Evolutionary conservation across 2,329 filamentous ascomycete species (phyloP), one percentile per base, ranked within the genome.

Genomic region (Fusarium sp.): DNA sequence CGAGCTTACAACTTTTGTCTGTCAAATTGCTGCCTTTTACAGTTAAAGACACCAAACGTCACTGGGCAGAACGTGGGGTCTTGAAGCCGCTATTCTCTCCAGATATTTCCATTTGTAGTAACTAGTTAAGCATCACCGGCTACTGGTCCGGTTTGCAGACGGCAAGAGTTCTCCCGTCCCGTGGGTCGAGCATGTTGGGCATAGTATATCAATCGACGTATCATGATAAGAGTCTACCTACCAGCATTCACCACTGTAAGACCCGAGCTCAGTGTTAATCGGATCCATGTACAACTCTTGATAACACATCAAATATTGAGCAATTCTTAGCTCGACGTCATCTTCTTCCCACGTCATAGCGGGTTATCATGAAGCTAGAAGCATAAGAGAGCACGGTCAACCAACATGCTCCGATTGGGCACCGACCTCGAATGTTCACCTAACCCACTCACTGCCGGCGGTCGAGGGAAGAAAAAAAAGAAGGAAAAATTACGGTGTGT

Each of bases 71-170:
- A 71, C 66, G 64, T 65, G 64, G 64, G 69, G 62, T 68, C 62
- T 23, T 66, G 43, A 52, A 30, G 61, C 59, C 25, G 20, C 18
- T 45, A 37, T 60, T 56, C 62, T 75, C 72, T 74, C 72, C 16
- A 59, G 37, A 70, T 75, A 67, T 74, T 74, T 75, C 72, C 69
- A 70, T 25, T 67, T 73, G 16, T 18, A 66, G 72, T 69, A 74
- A 56, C 13, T 18, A 30, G 57, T 18, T 18, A 11, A 48, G 43
- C n/a, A 39, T 43, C n/a, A 23, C 60, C 52, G 52, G 52, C 52
- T 57, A 8, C 45, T 52, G 60, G 23, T 34, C 32, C 32, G 30
- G 59, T 43, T 45, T 61, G 18, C 14, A 48, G n/a, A 16, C 57
- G 23, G 37, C 35, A 41, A 41, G 35, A 57, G 52, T 35, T 37